Conservation (phyloP, 495 filamentous ascomycete species). For the Glutinoglossum americanum region DNA sequence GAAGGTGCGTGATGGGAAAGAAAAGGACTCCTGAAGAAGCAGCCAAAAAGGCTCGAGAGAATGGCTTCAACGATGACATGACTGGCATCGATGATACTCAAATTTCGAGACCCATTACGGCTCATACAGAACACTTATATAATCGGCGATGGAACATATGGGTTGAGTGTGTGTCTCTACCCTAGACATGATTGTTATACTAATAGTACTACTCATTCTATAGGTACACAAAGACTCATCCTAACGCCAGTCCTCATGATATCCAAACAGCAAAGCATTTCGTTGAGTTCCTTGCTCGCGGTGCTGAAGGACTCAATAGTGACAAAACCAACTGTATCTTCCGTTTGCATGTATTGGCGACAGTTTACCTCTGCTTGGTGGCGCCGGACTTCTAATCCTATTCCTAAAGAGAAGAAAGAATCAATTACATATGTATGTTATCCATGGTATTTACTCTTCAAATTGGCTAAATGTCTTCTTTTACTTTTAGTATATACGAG, state of each 20-base stretch:
- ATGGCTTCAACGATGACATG: background rate
- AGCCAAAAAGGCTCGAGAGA: background rate
- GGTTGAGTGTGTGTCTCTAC: background rate
- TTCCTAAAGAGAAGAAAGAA: background rate
- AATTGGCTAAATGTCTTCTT: background rate
- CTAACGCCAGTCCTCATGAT: constrained; percentile 1
- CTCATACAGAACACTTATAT: background rate
- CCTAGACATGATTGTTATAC: background rate
- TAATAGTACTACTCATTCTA: background rate
- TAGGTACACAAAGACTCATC: constrained; percentile 2
- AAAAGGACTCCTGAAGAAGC: background rate
- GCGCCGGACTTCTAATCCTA: background rate
- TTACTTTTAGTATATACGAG: background rate
- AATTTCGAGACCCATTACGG: background rate
- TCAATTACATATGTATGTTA: background rate
- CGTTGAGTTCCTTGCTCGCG: background rate
- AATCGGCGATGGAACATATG: background rate
- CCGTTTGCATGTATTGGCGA: constrained; percentile 2
- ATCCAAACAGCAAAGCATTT: constrained; percentile 5
- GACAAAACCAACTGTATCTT: background rate
- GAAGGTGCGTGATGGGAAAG: background rate
- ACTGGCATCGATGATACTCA: background rate
- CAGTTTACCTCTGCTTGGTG: background rate
- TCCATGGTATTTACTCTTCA: background rate
- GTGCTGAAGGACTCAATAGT: background rate